A percentile compares a stretch with the other conserved stretches of the same genome.
Conservation (phyloP, 2,329 filamentous ascomycete species). For the Tolypocladium nubicola region DNA sequence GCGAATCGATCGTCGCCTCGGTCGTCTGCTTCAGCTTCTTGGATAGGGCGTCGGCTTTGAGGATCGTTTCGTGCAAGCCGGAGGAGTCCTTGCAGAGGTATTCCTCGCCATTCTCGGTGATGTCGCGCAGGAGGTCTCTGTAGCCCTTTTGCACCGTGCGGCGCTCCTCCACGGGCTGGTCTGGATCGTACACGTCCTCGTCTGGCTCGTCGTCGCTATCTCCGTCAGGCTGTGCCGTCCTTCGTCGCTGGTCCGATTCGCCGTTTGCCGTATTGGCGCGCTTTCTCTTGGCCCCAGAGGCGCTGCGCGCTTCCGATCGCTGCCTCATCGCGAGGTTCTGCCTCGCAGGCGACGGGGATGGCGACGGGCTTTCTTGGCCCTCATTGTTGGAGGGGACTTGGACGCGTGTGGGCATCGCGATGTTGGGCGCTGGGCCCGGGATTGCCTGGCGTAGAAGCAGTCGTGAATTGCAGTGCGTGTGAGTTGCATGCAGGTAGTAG, state of each 20-base stretch:
- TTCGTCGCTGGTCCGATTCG: slow-evolving; percentile 11
- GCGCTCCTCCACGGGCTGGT: slow-evolving; percentile 67
- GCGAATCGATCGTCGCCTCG: slow-evolving; percentile 83
- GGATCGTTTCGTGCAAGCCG: slow-evolving; percentile 55
- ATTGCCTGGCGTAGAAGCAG: neutral
- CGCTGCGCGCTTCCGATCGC: slow-evolving; percentile 9
- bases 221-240: slow-evolving; percentile 6
- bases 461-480: neutral
- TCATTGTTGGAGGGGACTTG: slow-evolving; percentile 10
- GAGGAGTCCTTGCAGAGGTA: slow-evolving; percentile 55
- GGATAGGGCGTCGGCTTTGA: slow-evolving; percentile 54
- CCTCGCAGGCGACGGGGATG: slow-evolving; percentile 8
- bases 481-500: neutral
- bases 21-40: slow-evolving; percentile 72
- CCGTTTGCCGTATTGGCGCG: slow-evolving; percentile 14
- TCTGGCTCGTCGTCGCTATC: slow-evolving; percentile 8
- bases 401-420: slow-evolving; percentile 15
- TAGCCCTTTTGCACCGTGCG: slow-evolving; percentile 59
- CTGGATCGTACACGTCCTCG: slow-evolving; percentile 60
- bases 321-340: slow-evolving; percentile 15
- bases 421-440: neutral
- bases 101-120: slow-evolving; percentile 62
- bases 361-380: slow-evolving; percentile 9
- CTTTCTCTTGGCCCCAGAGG: slow-evolving; percentile 21
- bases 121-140: slow-evolving; percentile 51